Base-by-base conservation (phyloP, 257 asterid species). In the Solanum dulcamara region DNA sequence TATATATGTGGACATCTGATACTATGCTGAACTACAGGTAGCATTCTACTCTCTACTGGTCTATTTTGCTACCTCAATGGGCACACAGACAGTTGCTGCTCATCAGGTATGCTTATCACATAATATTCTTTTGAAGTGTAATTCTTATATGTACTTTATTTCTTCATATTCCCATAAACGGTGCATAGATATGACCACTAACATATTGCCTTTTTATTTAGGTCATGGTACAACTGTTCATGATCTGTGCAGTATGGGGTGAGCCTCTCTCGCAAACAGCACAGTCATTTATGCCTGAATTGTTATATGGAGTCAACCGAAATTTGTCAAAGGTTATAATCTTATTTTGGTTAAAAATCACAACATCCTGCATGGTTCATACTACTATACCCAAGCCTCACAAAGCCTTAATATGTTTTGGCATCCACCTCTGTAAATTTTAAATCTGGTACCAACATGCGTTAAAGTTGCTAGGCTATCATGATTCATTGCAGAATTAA, bases 251-350 rank as follows among this genome's bases (percentile, higher is more conserved):
- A 15, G 97, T 96, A 79, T 95, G 91, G 91, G 98, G 98, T 79
- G 98, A 96, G 86, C 98, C 98, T 85, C 98, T 96, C 74, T 96
- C 99, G 80, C 98, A 95, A 89, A 96, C 99, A 11, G 97, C 98
- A 40, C 98, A 95, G 88, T 92, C 98, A 42, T 96, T 93, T 90
- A 92, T 96, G 97, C 99, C 98, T 0, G 97, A 95, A 91, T 86
- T 93, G 86, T 84, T 96, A 79, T 92, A 92, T 89, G 99, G 98
- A 90, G 95, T 90, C 64, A 94, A 92, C 35, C 93, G 96, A 75
- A 95, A 90, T 91, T 90, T 94, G 84, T 72, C 91, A 70, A 95
- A 96, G 98, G 98, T 96, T 40, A 87, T 86, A 53, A 20, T 81
- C 81, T 79, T 17, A 48, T 48, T 79, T 32, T 46, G 24, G 17